Evolutionary conservation across 371 early-diverging fungal species (phyloP).

Genomic region (Mortierella sp.): DNA sequence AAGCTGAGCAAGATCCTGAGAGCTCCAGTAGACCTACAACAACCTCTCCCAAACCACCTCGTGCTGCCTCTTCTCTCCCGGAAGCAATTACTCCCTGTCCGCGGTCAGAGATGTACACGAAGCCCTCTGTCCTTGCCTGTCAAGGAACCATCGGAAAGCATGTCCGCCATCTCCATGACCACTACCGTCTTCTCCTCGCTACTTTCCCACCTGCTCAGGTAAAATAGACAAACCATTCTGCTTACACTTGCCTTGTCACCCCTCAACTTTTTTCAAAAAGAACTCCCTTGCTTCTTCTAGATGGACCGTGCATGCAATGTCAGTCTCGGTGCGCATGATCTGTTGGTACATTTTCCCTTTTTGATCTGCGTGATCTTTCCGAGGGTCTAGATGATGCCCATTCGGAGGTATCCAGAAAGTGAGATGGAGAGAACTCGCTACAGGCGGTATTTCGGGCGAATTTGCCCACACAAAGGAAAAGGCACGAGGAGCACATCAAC

Average conservation of each 20-base stretch:
- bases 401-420: background rate
- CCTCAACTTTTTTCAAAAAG: background rate
- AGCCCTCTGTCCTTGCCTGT: constrained; percentile 67
- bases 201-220: constrained; percentile 36
- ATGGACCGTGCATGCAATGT: constrained; percentile 4
- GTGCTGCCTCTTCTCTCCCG: constrained; percentile 15
- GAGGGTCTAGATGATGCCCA: constrained; percentile 4
- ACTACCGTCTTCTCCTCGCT: constrained; percentile 58
- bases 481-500: background rate
- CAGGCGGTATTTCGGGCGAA: background rate
- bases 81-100: constrained; percentile 27
- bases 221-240: background rate
- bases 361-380: background rate
- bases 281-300: background rate
- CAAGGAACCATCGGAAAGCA: constrained; percentile 79
- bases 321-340: constrained; percentile 3
- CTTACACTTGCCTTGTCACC: background rate
- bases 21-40: background rate
- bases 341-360: background rate
- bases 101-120: constrained; percentile 60
- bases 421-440: background rate
- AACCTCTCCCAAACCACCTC: background rate
- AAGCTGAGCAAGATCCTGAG: constrained; percentile 9
- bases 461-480: background rate
- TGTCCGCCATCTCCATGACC: constrained; percentile 65